Conservation (phyloP, 108 stramenopile genomes). For the Skeletonema grethae region DNA sequence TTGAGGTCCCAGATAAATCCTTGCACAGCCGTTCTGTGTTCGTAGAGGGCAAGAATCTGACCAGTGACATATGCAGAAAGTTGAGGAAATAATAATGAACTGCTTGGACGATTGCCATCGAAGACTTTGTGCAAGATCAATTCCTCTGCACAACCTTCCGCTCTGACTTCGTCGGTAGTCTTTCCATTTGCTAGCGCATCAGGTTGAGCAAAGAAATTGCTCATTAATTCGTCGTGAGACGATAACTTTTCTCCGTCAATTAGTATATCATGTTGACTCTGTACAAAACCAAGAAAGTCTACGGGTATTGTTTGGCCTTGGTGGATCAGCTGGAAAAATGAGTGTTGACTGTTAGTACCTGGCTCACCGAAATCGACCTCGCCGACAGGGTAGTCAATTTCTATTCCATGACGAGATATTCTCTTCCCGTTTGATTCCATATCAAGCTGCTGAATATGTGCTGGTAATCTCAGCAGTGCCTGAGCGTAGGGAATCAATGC, state of each 20-base stretch:
- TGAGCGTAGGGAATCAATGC: slow-evolving; percentile 96
- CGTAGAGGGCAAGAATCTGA: slow-evolving; percentile 95
- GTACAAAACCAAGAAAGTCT: slow-evolving; percentile 96
- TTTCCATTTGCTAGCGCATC: slow-evolving; percentile 96
- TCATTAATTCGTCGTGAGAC: slow-evolving; percentile 99
- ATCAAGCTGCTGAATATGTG: slow-evolving; percentile 99
- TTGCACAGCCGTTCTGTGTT: slow-evolving; percentile 98
- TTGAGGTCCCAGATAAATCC: slow-evolving; percentile 99
- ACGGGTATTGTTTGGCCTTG: slow-evolving; percentile 96
- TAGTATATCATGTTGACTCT: slow-evolving; percentile 82
- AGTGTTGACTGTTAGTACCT: slow-evolving; percentile 99
- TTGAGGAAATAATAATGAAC: slow-evolving; percentile 92
- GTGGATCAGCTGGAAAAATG: slow-evolving; percentile 99
- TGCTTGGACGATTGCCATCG: slow-evolving; percentile 97
- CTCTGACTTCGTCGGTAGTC: slow-evolving; percentile 89
- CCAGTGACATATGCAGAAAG: slow-evolving; percentile 94
- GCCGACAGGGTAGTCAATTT: slow-evolving; percentile 89
- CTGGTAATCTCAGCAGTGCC: slow-evolving; percentile 96
- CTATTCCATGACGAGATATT: slow-evolving; percentile 85
- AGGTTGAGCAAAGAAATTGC: slow-evolving; percentile 99
- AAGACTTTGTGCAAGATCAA: slow-evolving; percentile 92
- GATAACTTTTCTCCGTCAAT: slow-evolving; percentile 91
- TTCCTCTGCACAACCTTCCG: slow-evolving; percentile 89
- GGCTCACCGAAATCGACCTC: slow-evolving; percentile 99
- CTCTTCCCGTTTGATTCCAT: slow-evolving; percentile 96